Evolutionary conservation across 495 filamentous ascomycete genomes (phyloP).

Genomic region (Penicilliopsis zonata): DNA sequence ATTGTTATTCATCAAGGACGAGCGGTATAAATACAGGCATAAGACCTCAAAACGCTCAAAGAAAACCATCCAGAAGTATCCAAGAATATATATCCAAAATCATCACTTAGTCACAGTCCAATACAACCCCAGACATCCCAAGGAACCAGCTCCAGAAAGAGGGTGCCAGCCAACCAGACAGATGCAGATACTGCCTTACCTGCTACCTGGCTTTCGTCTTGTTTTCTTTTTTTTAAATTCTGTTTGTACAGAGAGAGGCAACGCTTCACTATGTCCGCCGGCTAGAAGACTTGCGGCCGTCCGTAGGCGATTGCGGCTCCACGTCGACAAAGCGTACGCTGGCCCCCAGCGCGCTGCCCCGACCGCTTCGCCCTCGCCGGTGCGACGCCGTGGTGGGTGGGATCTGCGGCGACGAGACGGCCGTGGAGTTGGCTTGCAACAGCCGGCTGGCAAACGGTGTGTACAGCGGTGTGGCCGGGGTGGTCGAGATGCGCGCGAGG

Average conservation of each 20-base stretch:
- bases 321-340: slow-evolving; percentile 35
- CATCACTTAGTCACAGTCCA: neutral
- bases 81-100: slow-evolving; percentile 1
- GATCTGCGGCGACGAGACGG: slow-evolving; percentile 15
- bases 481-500: slow-evolving; percentile 39
- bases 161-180: neutral
- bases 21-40: no score
- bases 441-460: slow-evolving; percentile 36
- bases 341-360: slow-evolving; percentile 22
- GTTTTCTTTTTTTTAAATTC: no score
- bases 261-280: slow-evolving; percentile 16
- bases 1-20: no score
- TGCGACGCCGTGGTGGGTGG: no score
- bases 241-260: neutral
- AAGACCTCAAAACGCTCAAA: no score
- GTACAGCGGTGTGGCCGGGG: slow-evolving; percentile 33
- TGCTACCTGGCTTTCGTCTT: no score
- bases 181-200: neutral
- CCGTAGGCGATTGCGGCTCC: slow-evolving; percentile 32
- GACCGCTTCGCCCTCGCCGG: slow-evolving; percentile 16
- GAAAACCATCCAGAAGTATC: neutral
- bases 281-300: slow-evolving; percentile 25
- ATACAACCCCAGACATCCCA: neutral
- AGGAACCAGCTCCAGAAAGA: neutral
- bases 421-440: slow-evolving; percentile 20